phyloP scores from a whole-genome alignment of 2,329 filamentous ascomycete genomes.

The Stemphylium vesicarium region DNA sequence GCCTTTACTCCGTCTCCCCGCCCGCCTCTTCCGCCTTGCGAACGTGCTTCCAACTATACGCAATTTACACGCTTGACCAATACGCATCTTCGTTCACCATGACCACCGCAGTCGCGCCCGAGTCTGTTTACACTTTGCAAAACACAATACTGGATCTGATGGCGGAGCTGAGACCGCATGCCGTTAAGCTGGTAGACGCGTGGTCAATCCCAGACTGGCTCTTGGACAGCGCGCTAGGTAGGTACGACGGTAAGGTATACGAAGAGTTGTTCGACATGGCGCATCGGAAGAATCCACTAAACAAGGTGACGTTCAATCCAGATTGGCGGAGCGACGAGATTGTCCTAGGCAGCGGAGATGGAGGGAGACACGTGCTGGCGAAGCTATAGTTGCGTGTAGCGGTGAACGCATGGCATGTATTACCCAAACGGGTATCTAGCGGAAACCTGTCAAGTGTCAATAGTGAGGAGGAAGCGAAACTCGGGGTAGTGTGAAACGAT shows the following conservation, averaged over 20 bases:
- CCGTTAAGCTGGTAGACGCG: slow-evolving; percentile 59
- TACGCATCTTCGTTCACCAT: slow-evolving; percentile 55
- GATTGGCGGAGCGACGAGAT: slow-evolving; percentile 58
- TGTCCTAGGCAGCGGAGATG: slow-evolving; percentile 54
- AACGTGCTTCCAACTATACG: slow-evolving; percentile 57
- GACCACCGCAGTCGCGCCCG: slow-evolving; percentile 51
- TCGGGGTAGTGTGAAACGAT: slow-evolving; percentile 14
- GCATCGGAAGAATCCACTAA: slow-evolving; percentile 60
- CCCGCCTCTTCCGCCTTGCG: slow-evolving; percentile 46
- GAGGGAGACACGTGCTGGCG: slow-evolving; percentile 32
- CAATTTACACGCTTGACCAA: slow-evolving; percentile 56
- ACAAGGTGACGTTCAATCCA: slow-evolving; percentile 58
- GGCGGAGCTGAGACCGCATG: slow-evolving; percentile 57
- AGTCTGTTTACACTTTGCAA: slow-evolving; percentile 51
- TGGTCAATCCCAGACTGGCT: slow-evolving; percentile 62
- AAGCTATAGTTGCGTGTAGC: slow-evolving; percentile 28
- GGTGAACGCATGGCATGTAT: neutral
- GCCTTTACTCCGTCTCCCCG: slow-evolving; percentile 33
- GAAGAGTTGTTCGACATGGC: slow-evolving; percentile 61
- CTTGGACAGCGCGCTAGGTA: slow-evolving; percentile 59
- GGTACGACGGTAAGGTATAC: slow-evolving; percentile 61
- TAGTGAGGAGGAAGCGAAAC: neutral
- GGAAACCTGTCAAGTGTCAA: slow-evolving; percentile 12
- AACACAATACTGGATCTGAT: slow-evolving; percentile 55
- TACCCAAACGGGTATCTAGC: neutral